Conservation (phyloP, 139 green algal genomes). For the Volvox africanus region DNA sequence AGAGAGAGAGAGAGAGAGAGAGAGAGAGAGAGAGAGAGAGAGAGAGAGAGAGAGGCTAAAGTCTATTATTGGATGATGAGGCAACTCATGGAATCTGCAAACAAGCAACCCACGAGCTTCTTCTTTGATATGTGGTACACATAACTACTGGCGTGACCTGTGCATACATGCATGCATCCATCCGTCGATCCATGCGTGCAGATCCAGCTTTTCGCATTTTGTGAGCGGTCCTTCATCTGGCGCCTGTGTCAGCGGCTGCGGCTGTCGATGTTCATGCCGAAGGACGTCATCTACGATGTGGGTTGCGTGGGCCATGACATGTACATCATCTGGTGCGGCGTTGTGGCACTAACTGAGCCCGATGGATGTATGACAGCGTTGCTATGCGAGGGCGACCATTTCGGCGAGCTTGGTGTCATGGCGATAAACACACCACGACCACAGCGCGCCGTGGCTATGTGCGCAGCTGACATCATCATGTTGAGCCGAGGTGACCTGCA, state of each 20-base stretch:
- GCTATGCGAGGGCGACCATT: constrained; percentile 27
- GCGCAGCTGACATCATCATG: neutral
- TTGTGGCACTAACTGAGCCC: neutral
- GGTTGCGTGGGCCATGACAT: constrained; percentile 39
- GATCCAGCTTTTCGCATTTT: constrained; percentile 29
- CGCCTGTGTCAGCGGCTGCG: constrained; percentile 27
- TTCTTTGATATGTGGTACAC: too few relatives aligned
- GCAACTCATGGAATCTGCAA: too few relatives aligned
- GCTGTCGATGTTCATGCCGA: constrained; percentile 22
- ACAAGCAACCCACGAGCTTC: too few relatives aligned
- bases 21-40: too few relatives aligned
- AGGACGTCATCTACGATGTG: constrained; percentile 12
- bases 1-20: too few relatives aligned
- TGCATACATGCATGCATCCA: too few relatives aligned
- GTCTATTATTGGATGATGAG: too few relatives aligned
- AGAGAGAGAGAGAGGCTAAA: too few relatives aligned
- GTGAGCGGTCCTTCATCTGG: constrained; percentile 29
- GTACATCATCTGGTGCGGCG: constrained; percentile 37
- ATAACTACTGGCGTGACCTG: too few relatives aligned
- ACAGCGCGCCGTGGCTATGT: constrained; percentile 12
- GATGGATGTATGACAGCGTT: constrained; percentile 16
- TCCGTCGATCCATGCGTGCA: neutral
- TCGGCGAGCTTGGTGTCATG: constrained; percentile 32
- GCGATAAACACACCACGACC: neutral
- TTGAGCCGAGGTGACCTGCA: constrained; percentile 31